These are phyloP conservation scores for Vaccinium macrocarpon DNA, from an alignment of 148 eudicot genomes.

Conservation along the genomic window DNA sequence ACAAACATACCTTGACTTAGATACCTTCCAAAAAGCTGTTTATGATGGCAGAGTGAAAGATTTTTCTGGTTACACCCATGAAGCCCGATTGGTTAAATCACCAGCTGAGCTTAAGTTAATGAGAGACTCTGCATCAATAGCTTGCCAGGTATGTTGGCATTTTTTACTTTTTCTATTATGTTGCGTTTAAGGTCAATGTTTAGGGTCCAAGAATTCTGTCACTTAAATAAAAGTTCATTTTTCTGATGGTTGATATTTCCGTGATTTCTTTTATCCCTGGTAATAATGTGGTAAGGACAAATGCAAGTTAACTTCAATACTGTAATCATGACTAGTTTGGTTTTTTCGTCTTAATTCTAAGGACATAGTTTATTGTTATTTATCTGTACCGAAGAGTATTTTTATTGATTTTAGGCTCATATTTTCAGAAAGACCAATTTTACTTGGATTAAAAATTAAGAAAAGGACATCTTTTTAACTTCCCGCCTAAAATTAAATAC, in stretches of 20 bases:
- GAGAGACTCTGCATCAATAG: slow-evolving; percentile 82
- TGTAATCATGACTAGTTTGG: background rate
- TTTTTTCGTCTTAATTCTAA: background rate
- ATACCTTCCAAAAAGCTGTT: slow-evolving; percentile 51
- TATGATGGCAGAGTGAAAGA: slow-evolving; percentile 59
- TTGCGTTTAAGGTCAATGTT: background rate
- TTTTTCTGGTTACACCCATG: slow-evolving; percentile 62
- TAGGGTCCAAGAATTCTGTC: background rate
- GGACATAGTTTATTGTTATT: background rate
- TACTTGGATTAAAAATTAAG: background rate
- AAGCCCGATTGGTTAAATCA: slow-evolving; percentile 83
- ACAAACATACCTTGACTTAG: slow-evolving; percentile 54
- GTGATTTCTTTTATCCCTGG: background rate
- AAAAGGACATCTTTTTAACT: background rate
- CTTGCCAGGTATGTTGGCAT: slow-evolving; percentile 56
- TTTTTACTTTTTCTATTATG: background rate
- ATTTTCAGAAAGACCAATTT: background rate
- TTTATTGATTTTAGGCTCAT: background rate
- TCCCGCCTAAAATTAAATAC: background rate
- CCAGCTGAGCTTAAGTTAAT: slow-evolving; percentile 72
- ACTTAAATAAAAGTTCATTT: background rate
- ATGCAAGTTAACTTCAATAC: background rate
- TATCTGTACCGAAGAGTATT: background rate
- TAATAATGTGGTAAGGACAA: background rate
- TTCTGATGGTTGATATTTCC: slow-evolving; percentile 5